Percentiles rank a stretch among this genome's conserved stretches.
Conservation (phyloP, 768 basidiomycete genomes). For the Tricholoma flavovirens region DNA sequence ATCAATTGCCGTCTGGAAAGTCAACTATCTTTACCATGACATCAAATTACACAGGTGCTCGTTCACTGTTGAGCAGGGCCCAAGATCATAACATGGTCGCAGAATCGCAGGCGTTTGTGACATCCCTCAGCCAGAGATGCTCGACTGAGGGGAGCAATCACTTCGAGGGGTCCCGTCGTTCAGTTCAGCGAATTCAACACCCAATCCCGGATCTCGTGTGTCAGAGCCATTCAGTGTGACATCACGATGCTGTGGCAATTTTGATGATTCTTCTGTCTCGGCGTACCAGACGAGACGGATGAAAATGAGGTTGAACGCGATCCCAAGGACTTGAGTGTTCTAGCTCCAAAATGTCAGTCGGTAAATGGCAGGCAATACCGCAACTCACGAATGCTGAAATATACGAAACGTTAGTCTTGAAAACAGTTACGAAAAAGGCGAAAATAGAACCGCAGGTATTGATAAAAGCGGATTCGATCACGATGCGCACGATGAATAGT, state of each 20-base stretch:
- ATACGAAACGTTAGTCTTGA: not conserved
- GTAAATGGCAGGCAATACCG: not conserved
- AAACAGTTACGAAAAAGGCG: not conserved
- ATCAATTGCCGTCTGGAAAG: too few relatives aligned
- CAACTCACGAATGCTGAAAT: not conserved
- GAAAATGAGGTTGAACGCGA: conserved; percentile 1
- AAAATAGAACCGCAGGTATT: not conserved
- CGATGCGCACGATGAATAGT: not conserved
- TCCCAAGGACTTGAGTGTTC: not conserved
- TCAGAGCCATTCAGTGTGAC: not conserved
- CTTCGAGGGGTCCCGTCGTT: not conserved
- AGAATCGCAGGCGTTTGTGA: not conserved
- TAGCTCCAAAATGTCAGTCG: not conserved
- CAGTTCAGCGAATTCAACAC: not conserved
- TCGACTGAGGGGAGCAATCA: not conserved
- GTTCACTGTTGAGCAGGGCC: too few relatives aligned
- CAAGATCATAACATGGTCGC: too few relatives aligned
- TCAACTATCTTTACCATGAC: too few relatives aligned
- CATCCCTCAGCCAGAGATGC: not conserved
- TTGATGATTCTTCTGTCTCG: not conserved
- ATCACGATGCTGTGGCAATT: not conserved
- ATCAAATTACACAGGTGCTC: too few relatives aligned
- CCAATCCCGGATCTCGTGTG: not conserved
- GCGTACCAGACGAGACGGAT: not conserved
- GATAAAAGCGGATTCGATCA: not conserved